These are phyloP conservation scores for Pontederia crassipes DNA, from an alignment of 176 grass and related monocot genomes.

Conservation along the genomic window DNA sequence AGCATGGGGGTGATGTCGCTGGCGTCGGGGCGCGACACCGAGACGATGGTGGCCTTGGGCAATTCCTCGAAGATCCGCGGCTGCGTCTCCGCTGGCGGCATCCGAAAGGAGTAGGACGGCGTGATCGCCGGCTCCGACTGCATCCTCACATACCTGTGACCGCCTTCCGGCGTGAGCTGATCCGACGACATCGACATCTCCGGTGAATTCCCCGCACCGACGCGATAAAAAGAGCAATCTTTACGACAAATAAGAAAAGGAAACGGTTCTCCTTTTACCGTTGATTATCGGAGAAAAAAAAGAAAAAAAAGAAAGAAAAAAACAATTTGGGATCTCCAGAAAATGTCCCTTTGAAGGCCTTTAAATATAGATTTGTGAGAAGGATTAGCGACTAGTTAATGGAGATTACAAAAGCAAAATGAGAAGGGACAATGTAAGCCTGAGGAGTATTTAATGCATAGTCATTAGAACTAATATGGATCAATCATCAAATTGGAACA, in stretches of 20 bases:
- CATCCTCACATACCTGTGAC: slow-evolving; percentile 21
- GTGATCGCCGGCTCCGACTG: slow-evolving; percentile 38
- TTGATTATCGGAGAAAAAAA: too few species aligned
- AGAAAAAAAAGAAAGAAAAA: too few species aligned
- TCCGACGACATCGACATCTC: slow-evolving; percentile 11
- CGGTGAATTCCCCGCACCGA: background rate
- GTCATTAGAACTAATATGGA: too few species aligned
- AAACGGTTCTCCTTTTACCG: too few species aligned
- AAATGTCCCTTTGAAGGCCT: too few species aligned
- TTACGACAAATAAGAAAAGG: background rate
- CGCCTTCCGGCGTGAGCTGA: background rate
- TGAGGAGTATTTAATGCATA: too few species aligned
- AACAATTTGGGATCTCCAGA: too few species aligned
- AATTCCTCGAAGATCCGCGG: slow-evolving; percentile 69
- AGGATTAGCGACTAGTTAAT: too few species aligned
- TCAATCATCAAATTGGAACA: too few species aligned
- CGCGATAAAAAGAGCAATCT: background rate
- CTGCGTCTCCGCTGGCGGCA: slow-evolving; percentile 19
- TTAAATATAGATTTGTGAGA: too few species aligned
- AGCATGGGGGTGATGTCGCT: slow-evolving; percentile 92
- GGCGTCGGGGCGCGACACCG: slow-evolving; percentile 76
- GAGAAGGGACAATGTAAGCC: too few species aligned
- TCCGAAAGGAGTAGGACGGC: slow-evolving; percentile 44
- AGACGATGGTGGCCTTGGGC: slow-evolving; percentile 52
- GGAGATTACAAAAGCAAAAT: too few species aligned